Base-by-base conservation (phyloP, 345 rosid genomes). In the Adansonia digitata region DNA sequence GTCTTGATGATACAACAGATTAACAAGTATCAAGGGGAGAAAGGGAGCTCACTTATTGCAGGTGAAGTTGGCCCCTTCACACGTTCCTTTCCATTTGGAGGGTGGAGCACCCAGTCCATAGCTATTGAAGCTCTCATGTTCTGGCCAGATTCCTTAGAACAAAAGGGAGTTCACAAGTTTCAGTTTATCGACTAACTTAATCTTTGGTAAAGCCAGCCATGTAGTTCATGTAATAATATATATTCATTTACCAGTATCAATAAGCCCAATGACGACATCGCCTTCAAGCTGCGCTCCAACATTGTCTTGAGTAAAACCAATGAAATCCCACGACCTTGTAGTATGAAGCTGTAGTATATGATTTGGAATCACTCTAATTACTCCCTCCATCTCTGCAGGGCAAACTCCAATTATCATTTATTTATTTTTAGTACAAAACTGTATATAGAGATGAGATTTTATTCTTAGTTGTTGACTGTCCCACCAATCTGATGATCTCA, bases 21-120 rank as follows among this genome's bases (percentile, higher is more conserved):
- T 53, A 53, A 14, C 2, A 11, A 52, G 62, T 26, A 11, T 26
- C 8, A 27, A 24, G 17, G 66, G 34, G 53, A 31, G 35, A 43
- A 35, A 63, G 34, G 18, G 42, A 45, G 11, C 67, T 77, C 62
- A 86, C 89, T 84, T 84, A 57, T 84, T 84, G 79, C 87, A 84
- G 20, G 83, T 82, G 80, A 86, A 82, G 75, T 84, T 86, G 65
- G 60, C 66, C 2, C 79, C 72, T 34, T 53, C 67, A 51, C 86
- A 83, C 40, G 18, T 35, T 49, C 84, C 82, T 69, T 78, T 83
- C 82, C 81, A 83, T 71, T 78, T 78, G 15, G 74, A 8, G 2
- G 86, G 86, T 11, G 84, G 84, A 10, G 79, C 74, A 65, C 69
- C 40, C 39, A 81, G 68, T 22, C 79, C 82, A 39, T n/a, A 1